These are phyloP conservation scores for Cymbidium sinense DNA, from an alignment of 106 monocot genomes.

Conservation along the genomic window DNA sequence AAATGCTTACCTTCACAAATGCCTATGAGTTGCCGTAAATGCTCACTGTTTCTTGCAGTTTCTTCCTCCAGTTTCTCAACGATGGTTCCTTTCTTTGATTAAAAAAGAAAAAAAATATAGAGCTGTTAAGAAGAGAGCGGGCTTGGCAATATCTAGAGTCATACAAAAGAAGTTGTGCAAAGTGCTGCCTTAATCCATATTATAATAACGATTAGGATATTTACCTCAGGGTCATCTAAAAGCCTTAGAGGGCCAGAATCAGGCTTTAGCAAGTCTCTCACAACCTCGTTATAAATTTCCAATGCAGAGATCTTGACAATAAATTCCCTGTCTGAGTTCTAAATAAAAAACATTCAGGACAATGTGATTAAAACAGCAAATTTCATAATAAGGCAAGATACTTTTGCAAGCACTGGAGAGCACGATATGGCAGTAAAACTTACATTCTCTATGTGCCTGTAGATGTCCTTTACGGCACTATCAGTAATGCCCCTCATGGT, in stretches of 20 bases:
- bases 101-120: background rate
- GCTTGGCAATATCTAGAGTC: too few relatives aligned
- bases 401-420: background rate
- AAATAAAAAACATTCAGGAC: constrained; percentile 1
- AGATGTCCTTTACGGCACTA: constrained; percentile 85
- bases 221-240: constrained; percentile 97
- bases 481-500: constrained; percentile 89
- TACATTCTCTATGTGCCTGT: constrained; percentile 84
- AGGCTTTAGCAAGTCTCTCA: constrained; percentile 75
- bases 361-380: background rate
- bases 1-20: constrained; percentile 78
- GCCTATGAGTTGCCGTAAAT: constrained; percentile 70
- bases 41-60: constrained; percentile 67
- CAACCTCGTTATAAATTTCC: constrained; percentile 97
- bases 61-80: constrained; percentile 93
- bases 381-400: too few relatives aligned
- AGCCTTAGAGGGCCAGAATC: constrained; percentile 85
- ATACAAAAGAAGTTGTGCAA: background rate
- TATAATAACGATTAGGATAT: background rate
- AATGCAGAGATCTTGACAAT: constrained; percentile 84
- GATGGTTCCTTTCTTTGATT: constrained; percentile 81
- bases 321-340: constrained; percentile 76
- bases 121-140: background rate
- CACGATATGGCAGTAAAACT: constrained; percentile 8
- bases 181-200: background rate